Base-by-base conservation (phyloP, 2,329 filamentous ascomycete species). In the Scytalidium sp. region DNA sequence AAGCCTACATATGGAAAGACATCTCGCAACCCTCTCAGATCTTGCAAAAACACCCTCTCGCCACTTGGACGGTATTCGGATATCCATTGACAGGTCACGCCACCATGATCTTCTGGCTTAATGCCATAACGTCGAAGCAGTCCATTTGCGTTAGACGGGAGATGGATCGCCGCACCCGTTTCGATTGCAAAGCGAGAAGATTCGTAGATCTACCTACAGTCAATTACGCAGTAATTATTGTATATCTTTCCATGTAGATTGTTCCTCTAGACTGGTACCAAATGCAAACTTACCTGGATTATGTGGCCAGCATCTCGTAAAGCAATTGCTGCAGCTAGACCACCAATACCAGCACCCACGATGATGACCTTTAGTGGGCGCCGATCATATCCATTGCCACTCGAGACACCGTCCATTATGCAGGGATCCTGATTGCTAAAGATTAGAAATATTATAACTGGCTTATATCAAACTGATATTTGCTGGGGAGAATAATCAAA, bases 91-190 rank as follows among this genome's bases (percentile, higher is more conserved):
- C 13, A 23, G 17, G 46, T 19, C 58, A 55, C 46, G 11, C 71
- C 69, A 2, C 72, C 72, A 40, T 67, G 67, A 0, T 62, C 60
- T 48, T 71, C 67, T 0, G 70, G 66, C 43, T 65, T 62, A 2
- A 78, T 55, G 0, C 74, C 74, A 44, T 76, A 62, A 25, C 71
- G 64, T 9, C 65, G 64, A 3, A 87, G 66, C 2, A 85, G 64
- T 0, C 79, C 78, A 61, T 84, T 83, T 2, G 75, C 69, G 57
- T 87, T 87, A 0, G 83, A 81, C 0, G 79, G 75, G 4, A 86
- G 61, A 57, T 85, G 81, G n/a, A 86, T 74, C 0, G 82, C 82
- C 3, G 83, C 81, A 0, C 82, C 83, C 1, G 73, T 66, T 62
- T 85, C 81, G 46, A 70, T 75, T 15, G 75, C 74, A 27, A 84